phyloP scores from a whole-genome alignment of 164 flowering plant genomes.

The Pachysandra terminalis region DNA sequence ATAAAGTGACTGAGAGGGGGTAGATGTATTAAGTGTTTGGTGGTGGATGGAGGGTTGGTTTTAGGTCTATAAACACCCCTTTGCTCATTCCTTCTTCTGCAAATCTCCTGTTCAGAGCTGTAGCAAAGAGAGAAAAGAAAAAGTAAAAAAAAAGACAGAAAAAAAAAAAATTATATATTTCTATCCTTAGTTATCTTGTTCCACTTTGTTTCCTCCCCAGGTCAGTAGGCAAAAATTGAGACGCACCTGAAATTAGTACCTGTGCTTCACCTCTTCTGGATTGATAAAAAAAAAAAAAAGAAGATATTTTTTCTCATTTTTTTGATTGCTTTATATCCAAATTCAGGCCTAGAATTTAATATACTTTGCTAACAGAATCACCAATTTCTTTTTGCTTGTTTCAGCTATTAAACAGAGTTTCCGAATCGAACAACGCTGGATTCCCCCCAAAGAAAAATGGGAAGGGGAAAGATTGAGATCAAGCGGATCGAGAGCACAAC shows the following conservation, averaged over 20 bases:
- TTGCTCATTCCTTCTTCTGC: slow-evolving; percentile 15
- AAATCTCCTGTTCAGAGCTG: not conserved
- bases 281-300: too few relatives aligned
- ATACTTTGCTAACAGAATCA: not conserved
- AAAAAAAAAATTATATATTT: not conserved
- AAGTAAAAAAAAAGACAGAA: not conserved
- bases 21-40: not conserved
- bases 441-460: slow-evolving; percentile 19
- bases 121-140: not conserved
- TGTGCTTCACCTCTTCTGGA: not conserved
- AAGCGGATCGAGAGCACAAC: slow-evolving; percentile 34
- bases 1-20: too few relatives aligned
- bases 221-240: not conserved
- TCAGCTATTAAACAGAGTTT: slow-evolving; percentile 11
- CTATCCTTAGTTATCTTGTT: not conserved
- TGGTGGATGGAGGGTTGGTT: slow-evolving; percentile 32
- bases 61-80: slow-evolving; percentile 16
- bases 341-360: not conserved
- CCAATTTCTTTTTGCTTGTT: not conserved
- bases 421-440: slow-evolving; percentile 7
- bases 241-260: not conserved
- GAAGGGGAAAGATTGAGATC: slow-evolving; percentile 33
- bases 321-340: not conserved
- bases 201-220: not conserved
- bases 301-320: too few relatives aligned